These are phyloP conservation scores for Lasiosphaeris hirsuta DNA, from an alignment of 495 filamentous ascomycete species.

Conservation along the genomic window DNA sequence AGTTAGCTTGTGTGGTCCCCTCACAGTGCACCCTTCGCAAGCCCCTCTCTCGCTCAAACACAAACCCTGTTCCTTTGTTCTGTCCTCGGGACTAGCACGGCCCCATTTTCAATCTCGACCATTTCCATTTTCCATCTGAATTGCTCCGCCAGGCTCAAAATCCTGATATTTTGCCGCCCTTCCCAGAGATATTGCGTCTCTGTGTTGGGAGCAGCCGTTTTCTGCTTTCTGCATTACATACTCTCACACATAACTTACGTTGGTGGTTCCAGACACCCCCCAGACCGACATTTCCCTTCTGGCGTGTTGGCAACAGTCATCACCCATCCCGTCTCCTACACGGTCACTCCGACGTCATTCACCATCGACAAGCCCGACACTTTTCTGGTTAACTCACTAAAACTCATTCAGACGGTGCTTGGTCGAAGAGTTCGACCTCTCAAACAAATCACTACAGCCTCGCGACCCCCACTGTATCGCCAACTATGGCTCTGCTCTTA, in stretches of 20 bases:
- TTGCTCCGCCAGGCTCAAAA: slow-evolving; percentile 24
- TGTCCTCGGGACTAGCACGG: slow-evolving; percentile 6
- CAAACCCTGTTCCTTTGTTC: slow-evolving; percentile 13
- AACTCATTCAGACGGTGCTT: slow-evolving; percentile 1
- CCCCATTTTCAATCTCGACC: slow-evolving; percentile 19
- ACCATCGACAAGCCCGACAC: background rate
- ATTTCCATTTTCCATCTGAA: slow-evolving; percentile 6
- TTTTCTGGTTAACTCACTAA: background rate
- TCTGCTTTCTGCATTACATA: background rate
- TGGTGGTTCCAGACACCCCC: background rate
- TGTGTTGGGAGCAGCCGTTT: background rate
- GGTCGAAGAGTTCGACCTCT: background rate
- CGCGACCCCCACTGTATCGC: slow-evolving; percentile 10
- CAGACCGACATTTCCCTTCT: background rate
- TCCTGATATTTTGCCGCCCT: slow-evolving; percentile 31
- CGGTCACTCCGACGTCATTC: slow-evolving; percentile 16
- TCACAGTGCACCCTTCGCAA: slow-evolving; percentile 10
- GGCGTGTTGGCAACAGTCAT: slow-evolving; percentile 12
- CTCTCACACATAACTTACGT: background rate
- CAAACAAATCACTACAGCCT: slow-evolving; percentile 19
- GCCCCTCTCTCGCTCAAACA: slow-evolving; percentile 5
- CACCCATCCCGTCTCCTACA: background rate
- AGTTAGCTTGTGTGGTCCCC: slow-evolving; percentile 7
- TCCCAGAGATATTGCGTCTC: slow-evolving; percentile 11
- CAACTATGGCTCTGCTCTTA: slow-evolving; percentile 48